Evolutionary conservation across 768 basidiomycete species (phyloP).

Genomic region (Podaxis pistillaris): DNA sequence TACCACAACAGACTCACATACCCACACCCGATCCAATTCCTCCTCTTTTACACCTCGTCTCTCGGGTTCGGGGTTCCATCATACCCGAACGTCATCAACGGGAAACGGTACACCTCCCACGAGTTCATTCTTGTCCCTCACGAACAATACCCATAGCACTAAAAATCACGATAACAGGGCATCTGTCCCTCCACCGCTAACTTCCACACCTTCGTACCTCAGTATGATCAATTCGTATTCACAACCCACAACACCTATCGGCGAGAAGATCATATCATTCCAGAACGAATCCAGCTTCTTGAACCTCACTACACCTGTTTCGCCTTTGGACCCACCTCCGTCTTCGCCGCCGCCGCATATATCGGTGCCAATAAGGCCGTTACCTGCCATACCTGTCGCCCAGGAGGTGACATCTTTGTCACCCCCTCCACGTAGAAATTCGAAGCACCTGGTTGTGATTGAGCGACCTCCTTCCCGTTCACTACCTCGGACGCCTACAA

Average conservation of each 20-base stretch:
- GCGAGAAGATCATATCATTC: conserved; percentile 55
- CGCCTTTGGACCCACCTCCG: conserved; percentile 34
- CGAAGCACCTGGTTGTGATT: conserved; percentile 42
- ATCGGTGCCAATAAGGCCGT: conserved; percentile 14
- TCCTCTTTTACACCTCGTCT: conserved; percentile 16
- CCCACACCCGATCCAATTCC: conserved; percentile 20
- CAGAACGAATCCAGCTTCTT: conserved; percentile 63
- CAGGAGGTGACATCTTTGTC: conserved; percentile 44
- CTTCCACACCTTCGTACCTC: conserved; percentile 16
- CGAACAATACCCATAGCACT: conserved; percentile 14
- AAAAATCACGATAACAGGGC: conserved; percentile 14
- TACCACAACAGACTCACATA: conserved; percentile 23
- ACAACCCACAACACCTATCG: conserved; percentile 53
- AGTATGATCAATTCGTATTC: conserved; percentile 16
- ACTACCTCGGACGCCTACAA: background rate
- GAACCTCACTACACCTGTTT: conserved; percentile 47
- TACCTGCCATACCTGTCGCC: conserved; percentile 15
- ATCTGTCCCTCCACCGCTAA: conserved; percentile 11
- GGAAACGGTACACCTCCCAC: background rate
- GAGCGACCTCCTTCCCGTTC: conserved; percentile 21
- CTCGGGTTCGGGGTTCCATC: background rate
- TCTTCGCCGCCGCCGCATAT: conserved; percentile 14
- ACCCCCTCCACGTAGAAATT: conserved; percentile 63
- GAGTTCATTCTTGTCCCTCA: background rate
- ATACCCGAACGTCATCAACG: conserved; percentile 9